phyloP scores from a whole-genome alignment of 495 filamentous ascomycete species.

The Neurospora sp. region DNA sequence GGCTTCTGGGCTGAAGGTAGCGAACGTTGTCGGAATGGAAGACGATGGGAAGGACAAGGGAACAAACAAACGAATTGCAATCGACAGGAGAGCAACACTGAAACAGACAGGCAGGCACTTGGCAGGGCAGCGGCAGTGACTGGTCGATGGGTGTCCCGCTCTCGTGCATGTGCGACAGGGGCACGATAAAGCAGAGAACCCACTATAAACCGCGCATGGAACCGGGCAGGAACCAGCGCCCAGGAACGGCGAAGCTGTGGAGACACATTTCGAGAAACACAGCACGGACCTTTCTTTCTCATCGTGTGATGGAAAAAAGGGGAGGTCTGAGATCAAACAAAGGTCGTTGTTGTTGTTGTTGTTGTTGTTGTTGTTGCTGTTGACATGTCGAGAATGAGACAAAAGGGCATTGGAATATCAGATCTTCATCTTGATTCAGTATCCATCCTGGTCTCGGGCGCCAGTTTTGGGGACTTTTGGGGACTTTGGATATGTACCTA shows the following conservation, averaged over 20 bases:
- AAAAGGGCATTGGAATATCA: background rate
- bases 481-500: background rate
- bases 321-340: background rate
- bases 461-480: background rate
- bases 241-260: background rate
- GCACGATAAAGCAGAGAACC: background rate
- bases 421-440: background rate
- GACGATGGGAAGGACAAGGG: background rate
- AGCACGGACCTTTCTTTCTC: background rate
- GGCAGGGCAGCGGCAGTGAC: background rate
- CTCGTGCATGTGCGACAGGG: background rate
- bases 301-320: background rate
- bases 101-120: background rate
- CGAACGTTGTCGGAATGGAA: background rate
- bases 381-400: background rate
- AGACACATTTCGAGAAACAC: background rate
- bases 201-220: background rate
- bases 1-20: background rate
- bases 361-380: background rate
- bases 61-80: background rate
- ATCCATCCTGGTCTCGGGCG: background rate
- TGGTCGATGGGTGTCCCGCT: background rate
- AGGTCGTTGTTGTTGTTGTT: background rate
- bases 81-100: background rate
- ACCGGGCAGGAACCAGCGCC: background rate